These are phyloP conservation scores for Erodium chrysanthum DNA, from an alignment of 441 rosid species.

Conservation along the genomic window DNA sequence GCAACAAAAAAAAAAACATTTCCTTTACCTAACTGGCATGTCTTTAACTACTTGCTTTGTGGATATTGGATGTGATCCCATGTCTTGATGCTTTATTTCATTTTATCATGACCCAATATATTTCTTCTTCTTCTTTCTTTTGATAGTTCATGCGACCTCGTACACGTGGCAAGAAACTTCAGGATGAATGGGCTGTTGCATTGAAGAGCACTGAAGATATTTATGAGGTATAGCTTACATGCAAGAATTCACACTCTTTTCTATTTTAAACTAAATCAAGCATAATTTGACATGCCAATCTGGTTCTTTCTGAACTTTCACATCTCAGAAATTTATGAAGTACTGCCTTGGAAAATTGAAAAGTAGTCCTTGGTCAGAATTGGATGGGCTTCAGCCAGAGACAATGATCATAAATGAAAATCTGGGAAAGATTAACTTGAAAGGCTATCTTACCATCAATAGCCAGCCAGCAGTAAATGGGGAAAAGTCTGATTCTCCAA, in stretches of 20 bases:
- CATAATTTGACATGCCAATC: slow-evolving; percentile 10
- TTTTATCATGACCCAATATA: background rate
- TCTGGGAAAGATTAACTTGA: slow-evolving; percentile 70
- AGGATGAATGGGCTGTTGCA: slow-evolving; percentile 68
- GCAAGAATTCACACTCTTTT: slow-evolving; percentile 1
- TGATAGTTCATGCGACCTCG: slow-evolving; percentile 76
- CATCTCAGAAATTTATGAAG: slow-evolving; percentile 60
- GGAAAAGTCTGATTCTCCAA: slow-evolving; percentile 61
- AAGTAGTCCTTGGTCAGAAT: slow-evolving; percentile 91
- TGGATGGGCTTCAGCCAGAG: slow-evolving; percentile 86
- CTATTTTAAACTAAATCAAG: background rate
- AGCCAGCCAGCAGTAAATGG: slow-evolving; percentile 93
- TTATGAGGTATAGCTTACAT: slow-evolving; percentile 43
- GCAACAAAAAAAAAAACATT: background rate
- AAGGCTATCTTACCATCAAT: slow-evolving; percentile 86
- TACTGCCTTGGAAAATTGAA: slow-evolving; percentile 71
- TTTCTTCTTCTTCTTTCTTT: background rate
- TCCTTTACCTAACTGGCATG: background rate
- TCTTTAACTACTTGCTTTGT: background rate
- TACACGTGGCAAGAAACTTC: slow-evolving; percentile 84
- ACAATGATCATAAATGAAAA: slow-evolving; percentile 77
- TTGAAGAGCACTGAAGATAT: slow-evolving; percentile 65
- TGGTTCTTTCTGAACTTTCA: slow-evolving; percentile 14
- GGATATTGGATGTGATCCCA: background rate
- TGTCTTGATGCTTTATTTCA: background rate